Evolutionary conservation across 2,329 filamentous ascomycete genomes (phyloP), one percentile per base, ranked within the genome.

Genomic region (Xylaria sp.): DNA sequence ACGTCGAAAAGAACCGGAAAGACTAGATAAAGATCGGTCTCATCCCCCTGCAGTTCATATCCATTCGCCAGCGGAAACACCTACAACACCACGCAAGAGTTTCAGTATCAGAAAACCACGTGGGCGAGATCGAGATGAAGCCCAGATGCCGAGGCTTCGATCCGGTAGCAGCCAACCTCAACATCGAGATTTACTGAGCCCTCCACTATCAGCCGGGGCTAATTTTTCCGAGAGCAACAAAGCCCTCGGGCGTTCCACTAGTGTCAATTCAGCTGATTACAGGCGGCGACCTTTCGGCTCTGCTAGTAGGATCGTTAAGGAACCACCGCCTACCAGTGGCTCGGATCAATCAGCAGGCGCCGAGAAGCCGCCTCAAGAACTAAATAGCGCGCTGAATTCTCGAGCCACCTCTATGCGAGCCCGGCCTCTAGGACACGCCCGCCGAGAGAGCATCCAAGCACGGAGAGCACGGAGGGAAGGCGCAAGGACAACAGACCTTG

Each of bases 371-470:
- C 81, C 80, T 44, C 85, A 80, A 57, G 86, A 83, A 73, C 83
- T 79, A 72, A 90, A 83, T 76, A 83, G 77, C 63, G 83, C 82
- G 13, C 74, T 83, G 0, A 84, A 85, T 65, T 83, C 85, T 39
- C 86, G 87, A 58, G 86, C 87, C 1, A 86, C 90, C 22, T 89
- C 91, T 5, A 86, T 88, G 75, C 88, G 95, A 69, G 90, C 95
- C 9, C 96, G 96, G 79, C 97, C 94, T 3, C 85, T 97, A 25
- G 93, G 94, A 1, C 94, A 98, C 77, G 92, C 93, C 50, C 88
- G 95, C 44, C 87, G 93, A 66, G 95, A 97, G 78, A 97, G 94
- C 77, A 97, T 97, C 61, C 95, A 97, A 79, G 92, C 92, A 51
- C 88, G 95, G 63, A 89, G 95, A 60, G 86, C 90, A 62, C 87